These are phyloP conservation scores for Fusarium succisae DNA, from an alignment of 2,329 filamentous ascomycete genomes.

Conservation along the genomic window DNA sequence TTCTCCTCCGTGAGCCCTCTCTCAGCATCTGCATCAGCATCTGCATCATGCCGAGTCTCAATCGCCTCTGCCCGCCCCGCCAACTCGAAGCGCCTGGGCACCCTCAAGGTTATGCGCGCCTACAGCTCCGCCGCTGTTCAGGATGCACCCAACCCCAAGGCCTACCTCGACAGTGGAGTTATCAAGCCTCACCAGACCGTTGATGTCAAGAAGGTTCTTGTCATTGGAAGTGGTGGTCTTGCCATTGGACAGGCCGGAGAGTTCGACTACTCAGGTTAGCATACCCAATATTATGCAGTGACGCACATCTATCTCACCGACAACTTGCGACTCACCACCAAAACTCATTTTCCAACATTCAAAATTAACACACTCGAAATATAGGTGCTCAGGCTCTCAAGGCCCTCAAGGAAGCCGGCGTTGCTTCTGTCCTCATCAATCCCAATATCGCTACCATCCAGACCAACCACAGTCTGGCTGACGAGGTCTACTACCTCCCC, in stretches of 20 bases:
- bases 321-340: slow-evolving; percentile 25
- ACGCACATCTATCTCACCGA: slow-evolving; percentile 4
- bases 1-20: slow-evolving; percentile 52
- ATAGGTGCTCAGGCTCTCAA: slow-evolving; percentile 95
- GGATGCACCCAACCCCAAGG: slow-evolving; percentile 81
- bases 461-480: slow-evolving; percentile 93
- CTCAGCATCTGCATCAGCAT: slow-evolving; percentile 31
- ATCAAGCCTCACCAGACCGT: slow-evolving; percentile 83
- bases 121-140: slow-evolving; percentile 62
- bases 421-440: slow-evolving; percentile 92
- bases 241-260: slow-evolving; percentile 98
- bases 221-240: slow-evolving; percentile 94
- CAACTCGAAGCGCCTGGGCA: slow-evolving; percentile 58
- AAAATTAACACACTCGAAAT: slow-evolving; percentile 30
- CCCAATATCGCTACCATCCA: slow-evolving; percentile 99
- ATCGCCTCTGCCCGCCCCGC: slow-evolving; percentile 44
- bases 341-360: slow-evolving; percentile 1
- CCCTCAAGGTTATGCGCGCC: slow-evolving; percentile 54
- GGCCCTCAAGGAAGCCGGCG: slow-evolving; percentile 93
- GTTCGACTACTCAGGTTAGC: slow-evolving; percentile 96
- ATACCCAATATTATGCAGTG: neutral
- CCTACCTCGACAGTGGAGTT: slow-evolving; percentile 88
- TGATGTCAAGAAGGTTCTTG: slow-evolving; percentile 95
- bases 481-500: slow-evolving; percentile 98
- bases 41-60: slow-evolving; percentile 13